phyloP scores from a whole-genome alignment of 2,329 filamentous ascomycete species.

The Zasmidium citrigriseum region DNA sequence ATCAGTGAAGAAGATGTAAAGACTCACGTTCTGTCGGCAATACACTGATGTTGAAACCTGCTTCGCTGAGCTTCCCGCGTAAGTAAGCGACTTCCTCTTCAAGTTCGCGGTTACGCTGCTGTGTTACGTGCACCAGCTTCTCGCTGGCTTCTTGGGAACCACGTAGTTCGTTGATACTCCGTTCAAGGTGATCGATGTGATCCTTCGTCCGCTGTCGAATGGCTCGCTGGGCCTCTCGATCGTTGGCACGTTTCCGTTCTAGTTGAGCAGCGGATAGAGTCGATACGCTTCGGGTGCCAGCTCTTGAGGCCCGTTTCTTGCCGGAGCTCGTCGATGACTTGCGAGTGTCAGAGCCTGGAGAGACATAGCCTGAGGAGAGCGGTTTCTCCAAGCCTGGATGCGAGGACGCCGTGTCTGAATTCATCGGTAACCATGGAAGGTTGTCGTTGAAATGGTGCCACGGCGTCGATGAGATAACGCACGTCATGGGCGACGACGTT shows the following conservation, averaged over 20 bases:
- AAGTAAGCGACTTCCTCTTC: constrained; percentile 58
- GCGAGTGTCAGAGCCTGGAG: constrained; percentile 31
- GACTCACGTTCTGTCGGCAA: constrained; percentile 21
- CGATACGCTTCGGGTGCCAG: constrained; percentile 59
- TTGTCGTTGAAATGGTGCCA: constrained; percentile 32
- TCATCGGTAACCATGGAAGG: constrained; percentile 35
- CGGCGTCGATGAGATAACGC: constrained; percentile 29
- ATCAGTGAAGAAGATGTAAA: not conserved
- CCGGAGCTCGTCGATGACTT: constrained; percentile 32
- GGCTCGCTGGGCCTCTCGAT: constrained; percentile 61
- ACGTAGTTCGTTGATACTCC: constrained; percentile 55
- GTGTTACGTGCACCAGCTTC: constrained; percentile 50
- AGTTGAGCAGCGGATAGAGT: constrained; percentile 59
- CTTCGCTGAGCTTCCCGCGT: constrained; percentile 50
- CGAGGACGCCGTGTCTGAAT: constrained; percentile 25
- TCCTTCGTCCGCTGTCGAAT: constrained; percentile 62
- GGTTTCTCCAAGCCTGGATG: constrained; percentile 25
- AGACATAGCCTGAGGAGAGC: constrained; percentile 30
- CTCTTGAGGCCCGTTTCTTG: constrained; percentile 54
- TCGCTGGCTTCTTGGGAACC: constrained; percentile 48
- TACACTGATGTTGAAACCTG: constrained; percentile 35
- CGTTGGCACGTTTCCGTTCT: constrained; percentile 61
- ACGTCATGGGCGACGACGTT: constrained; percentile 31
- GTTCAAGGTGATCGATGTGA: constrained; percentile 60
- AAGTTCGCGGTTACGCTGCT: constrained; percentile 55